A percentile compares a stretch with the other conserved stretches of the same genome.
These are phyloP conservation scores for Skeletonema potamos DNA, from an alignment of 108 stramenopile species.

Conservation along the genomic window DNA sequence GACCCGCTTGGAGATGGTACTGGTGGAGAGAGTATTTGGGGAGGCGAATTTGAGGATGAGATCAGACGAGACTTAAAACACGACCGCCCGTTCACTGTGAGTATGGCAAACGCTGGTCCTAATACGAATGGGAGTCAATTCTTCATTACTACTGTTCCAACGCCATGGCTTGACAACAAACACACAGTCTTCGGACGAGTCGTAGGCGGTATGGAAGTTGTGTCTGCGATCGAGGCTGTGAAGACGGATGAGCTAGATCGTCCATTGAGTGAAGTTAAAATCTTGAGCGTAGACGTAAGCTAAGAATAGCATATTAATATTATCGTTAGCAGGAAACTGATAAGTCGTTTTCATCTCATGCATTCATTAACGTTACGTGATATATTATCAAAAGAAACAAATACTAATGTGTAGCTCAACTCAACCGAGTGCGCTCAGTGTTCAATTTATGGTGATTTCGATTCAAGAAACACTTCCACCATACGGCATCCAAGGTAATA, in stretches of 20 bases:
- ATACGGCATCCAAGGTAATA: constrained; percentile 10
- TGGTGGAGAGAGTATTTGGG: constrained; percentile 99
- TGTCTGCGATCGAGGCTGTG: constrained; percentile 88
- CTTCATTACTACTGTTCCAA: constrained; percentile 89
- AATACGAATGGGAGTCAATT: constrained; percentile 76
- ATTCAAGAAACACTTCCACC: constrained; percentile 15
- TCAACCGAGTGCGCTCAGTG: neutral
- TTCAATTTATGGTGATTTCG: constrained; percentile 11
- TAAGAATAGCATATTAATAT: constrained; percentile 26
- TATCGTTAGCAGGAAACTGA: neutral
- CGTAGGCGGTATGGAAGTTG: constrained; percentile 93
- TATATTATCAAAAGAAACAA: neutral
- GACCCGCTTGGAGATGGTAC: constrained; percentile 99
- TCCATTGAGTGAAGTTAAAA: constrained; percentile 91
- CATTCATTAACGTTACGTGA: neutral
- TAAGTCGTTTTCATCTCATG: too few relatives aligned
- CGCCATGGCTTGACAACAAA: constrained; percentile 88
- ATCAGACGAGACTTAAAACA: constrained; percentile 73
- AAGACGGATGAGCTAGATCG: constrained; percentile 95
- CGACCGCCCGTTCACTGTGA: constrained; percentile 94
- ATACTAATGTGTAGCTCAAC: neutral
- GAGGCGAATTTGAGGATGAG: constrained; percentile 99
- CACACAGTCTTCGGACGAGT: constrained; percentile 96
- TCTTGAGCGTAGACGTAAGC: constrained; percentile 85
- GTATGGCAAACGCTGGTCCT: constrained; percentile 97